Evolutionary conservation across 345 rosid genomes (phyloP).

Genomic region (Bruguiera gymnorhiza): DNA sequence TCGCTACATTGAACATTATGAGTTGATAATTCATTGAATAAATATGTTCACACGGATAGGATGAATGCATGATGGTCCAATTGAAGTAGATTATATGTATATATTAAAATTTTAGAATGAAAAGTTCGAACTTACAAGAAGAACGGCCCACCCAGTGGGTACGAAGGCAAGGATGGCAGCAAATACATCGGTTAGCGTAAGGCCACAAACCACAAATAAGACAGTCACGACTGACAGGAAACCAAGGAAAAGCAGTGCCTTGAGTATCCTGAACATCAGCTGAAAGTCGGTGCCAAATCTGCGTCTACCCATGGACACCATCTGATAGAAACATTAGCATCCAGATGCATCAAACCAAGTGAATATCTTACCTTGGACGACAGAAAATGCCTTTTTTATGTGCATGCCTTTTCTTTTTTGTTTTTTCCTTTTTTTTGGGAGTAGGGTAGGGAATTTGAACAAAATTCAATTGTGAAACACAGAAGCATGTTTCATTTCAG

Average conservation of each 20-base stretch:
- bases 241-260: slow-evolving; percentile 88
- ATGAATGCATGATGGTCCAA: background rate
- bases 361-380: background rate
- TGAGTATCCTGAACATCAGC: slow-evolving; percentile 90
- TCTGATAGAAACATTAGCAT: slow-evolving; percentile 35
- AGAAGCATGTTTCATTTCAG: background rate
- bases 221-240: slow-evolving; percentile 84
- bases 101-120: background rate
- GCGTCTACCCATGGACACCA: slow-evolving; percentile 81
- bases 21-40: background rate
- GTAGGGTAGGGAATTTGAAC: no score
- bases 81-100: background rate
- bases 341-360: slow-evolving; percentile 1
- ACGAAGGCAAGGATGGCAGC: slow-evolving; percentile 76
- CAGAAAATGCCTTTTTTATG: background rate
- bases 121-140: slow-evolving; percentile 59
- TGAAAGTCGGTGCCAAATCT: slow-evolving; percentile 74
- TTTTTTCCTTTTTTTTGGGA: no score
- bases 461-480: background rate
- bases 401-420: no score
- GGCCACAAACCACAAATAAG: slow-evolving; percentile 60
- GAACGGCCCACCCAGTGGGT: slow-evolving; percentile 87
- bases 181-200: slow-evolving; percentile 65
- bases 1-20: no score
- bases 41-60: background rate